These are phyloP conservation scores for Kwoniella bestiolae DNA, from an alignment of 768 basidiomycete genomes.

Conservation along the genomic window DNA sequence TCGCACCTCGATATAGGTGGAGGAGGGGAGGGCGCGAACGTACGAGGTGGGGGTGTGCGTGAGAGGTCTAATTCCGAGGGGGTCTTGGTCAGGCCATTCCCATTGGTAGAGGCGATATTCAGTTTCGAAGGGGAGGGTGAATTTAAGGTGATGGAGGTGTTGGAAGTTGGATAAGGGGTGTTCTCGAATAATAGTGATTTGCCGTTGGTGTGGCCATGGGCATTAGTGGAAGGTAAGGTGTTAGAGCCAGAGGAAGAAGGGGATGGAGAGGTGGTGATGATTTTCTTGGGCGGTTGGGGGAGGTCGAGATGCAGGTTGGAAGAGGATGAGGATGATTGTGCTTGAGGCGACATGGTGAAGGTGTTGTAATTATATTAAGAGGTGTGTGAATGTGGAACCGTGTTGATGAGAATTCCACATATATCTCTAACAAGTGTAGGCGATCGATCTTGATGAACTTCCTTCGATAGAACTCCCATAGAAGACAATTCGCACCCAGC, in stretches of 20 bases:
- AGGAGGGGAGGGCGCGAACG: conserved; percentile 24
- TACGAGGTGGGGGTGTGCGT: conserved; percentile 30
- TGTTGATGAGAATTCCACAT: not conserved
- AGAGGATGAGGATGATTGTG: not conserved
- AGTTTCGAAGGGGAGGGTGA: not conserved
- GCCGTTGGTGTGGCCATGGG: not conserved
- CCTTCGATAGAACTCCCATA: too few relatives aligned
- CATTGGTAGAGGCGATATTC: not conserved
- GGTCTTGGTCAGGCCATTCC: not conserved
- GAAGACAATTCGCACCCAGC: too few relatives aligned
- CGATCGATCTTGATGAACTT: too few relatives aligned
- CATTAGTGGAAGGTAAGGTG: not conserved
- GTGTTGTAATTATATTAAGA: not conserved
- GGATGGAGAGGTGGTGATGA: not conserved
- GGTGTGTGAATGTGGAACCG: not conserved
- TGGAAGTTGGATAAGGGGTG: not conserved
- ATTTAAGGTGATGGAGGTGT: not conserved
- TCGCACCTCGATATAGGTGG: conserved; percentile 23
- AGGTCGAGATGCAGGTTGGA: not conserved
- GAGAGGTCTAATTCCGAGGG: conserved; percentile 11
- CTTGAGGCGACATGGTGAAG: not conserved
- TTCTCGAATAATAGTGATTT: not conserved
- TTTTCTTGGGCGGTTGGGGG: not conserved
- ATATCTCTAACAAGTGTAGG: too few relatives aligned
- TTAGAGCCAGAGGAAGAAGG: not conserved